These are phyloP conservation scores for Xylaria sp. DNA, from an alignment of 2,329 filamentous ascomycete species.

Conservation along the genomic window DNA sequence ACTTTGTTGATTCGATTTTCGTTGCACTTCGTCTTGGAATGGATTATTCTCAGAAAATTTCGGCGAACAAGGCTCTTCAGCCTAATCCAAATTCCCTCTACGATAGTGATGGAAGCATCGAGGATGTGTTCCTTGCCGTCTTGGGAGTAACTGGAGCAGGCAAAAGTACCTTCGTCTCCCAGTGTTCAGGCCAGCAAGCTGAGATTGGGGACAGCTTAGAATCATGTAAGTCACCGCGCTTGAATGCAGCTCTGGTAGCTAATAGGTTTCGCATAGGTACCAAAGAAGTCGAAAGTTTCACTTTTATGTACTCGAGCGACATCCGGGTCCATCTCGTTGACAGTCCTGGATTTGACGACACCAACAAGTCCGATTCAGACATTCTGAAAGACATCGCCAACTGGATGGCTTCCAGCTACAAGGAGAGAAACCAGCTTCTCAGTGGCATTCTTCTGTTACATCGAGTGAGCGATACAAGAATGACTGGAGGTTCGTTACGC, in stretches of 20 bases:
- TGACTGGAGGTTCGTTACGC: not conserved
- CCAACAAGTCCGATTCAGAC: not conserved
- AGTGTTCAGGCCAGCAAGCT: not conserved
- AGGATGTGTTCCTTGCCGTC: not conserved
- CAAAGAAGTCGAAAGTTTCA: not conserved
- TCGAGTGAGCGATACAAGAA: not conserved
- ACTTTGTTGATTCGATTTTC: not conserved
- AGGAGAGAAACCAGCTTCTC: not conserved
- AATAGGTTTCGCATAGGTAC: not conserved
- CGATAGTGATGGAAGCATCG: not conserved
- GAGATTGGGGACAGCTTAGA: not conserved
- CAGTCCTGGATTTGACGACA: not conserved
- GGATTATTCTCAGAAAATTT: not conserved
- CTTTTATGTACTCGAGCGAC: not conserved
- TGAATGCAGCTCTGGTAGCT: not conserved
- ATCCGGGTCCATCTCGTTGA: not conserved
- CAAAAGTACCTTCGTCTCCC: not conserved
- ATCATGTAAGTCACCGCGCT: not conserved
- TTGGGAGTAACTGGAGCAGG: not conserved
- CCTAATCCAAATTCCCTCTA: not conserved
- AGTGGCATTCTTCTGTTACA: not conserved
- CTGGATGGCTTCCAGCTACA: not conserved
- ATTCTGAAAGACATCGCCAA: not conserved
- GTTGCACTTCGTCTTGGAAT: not conserved
- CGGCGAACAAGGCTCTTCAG: not conserved